Base-by-base conservation (phyloP, 2,329 filamentous ascomycete species). In the Apiospora hydei region DNA sequence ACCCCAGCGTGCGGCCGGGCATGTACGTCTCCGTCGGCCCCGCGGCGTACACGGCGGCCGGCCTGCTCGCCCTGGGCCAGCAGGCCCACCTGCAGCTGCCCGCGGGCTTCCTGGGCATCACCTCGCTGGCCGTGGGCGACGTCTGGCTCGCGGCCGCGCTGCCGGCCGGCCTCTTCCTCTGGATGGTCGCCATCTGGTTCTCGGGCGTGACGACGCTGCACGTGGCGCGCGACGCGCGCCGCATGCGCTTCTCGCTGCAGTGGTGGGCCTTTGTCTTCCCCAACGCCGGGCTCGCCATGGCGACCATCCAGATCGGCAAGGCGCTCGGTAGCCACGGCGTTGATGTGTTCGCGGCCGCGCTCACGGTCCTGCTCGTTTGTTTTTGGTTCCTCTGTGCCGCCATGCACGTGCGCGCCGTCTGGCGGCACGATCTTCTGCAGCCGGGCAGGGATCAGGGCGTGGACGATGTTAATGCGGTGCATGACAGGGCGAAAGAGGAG, bases 201-300 rank as follows among this genome's bases (percentile, higher is more conserved):
- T 87, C 88, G 75, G 80, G 80, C 66, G 80, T 86, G 47, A 80
- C 82, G 11, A 75, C 80, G 7, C 77, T 85, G 24, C 82, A 82
- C 10, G 79, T 84, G 46, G 70, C 82, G 70, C 75, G 80, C 24
- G 80, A 82, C 46, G 73, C 79, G 13, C 78, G 81, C 21, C 79
- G 82, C 16, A 88, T 86, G 77, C 75, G 75, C 1, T 88, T 88
- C 77, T 83, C 85, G 10, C 78, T 88, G 38, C 70, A 73, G 13
- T 90, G 87, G 88, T 89, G 86, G 86, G 86, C 87, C 0, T 89
- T 90, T 79, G 84, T 90, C 14, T 90, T 90, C 74, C 88, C 88
- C 13, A 90, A 90, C 70, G 87, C 85, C 0, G 88, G 88, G 0
- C 84, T 90, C 38, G 87, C 86, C 0, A 80, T 90, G 38, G 88